phyloP scores from a whole-genome alignment of 768 basidiomycete genomes.

The Lactarius vividus region DNA sequence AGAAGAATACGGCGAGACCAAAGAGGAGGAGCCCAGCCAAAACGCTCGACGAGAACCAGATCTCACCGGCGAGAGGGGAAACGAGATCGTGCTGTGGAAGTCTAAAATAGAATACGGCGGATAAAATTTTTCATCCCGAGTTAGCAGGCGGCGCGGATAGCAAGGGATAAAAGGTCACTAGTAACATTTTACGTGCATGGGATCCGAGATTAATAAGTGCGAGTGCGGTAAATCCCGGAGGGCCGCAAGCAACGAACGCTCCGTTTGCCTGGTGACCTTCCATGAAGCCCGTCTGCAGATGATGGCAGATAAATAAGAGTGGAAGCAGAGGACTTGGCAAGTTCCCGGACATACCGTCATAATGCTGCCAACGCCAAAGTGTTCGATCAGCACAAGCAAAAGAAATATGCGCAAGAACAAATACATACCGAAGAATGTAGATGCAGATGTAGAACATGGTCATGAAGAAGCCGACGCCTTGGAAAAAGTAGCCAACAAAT shows the following conservation, averaged over 20 bases:
- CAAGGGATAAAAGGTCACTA: constrained; percentile 10
- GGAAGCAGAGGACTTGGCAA: background rate
- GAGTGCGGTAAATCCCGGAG: constrained; percentile 49
- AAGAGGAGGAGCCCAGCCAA: constrained; percentile 42
- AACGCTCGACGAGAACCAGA: constrained; percentile 45
- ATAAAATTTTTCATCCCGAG: background rate
- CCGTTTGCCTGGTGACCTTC: constrained; percentile 49
- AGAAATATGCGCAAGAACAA: background rate
- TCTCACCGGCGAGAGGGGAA: constrained; percentile 41
- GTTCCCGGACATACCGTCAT: constrained; percentile 36
- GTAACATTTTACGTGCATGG: constrained; percentile 39
- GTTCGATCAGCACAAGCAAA: background rate
- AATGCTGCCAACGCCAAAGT: constrained; percentile 31
- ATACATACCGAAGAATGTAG: constrained; percentile 44
- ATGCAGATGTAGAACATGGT: constrained; percentile 51
- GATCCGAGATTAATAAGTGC: constrained; percentile 46
- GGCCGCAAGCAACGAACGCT: constrained; percentile 48
- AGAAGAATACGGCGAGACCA: constrained; percentile 48
- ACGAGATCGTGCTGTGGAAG: constrained; percentile 39
- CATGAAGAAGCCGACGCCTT: constrained; percentile 49
- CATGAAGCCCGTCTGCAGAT: constrained; percentile 43
- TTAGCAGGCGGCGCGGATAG: background rate
- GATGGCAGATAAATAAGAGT: background rate
- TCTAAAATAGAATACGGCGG: constrained; percentile 26
- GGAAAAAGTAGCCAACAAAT: constrained; percentile 47